Percentiles rank a stretch among this genome's conserved stretches.
These are phyloP conservation scores for Guillardia theta DNA, from an alignment of 78 protist species.

Conservation along the genomic window DNA sequence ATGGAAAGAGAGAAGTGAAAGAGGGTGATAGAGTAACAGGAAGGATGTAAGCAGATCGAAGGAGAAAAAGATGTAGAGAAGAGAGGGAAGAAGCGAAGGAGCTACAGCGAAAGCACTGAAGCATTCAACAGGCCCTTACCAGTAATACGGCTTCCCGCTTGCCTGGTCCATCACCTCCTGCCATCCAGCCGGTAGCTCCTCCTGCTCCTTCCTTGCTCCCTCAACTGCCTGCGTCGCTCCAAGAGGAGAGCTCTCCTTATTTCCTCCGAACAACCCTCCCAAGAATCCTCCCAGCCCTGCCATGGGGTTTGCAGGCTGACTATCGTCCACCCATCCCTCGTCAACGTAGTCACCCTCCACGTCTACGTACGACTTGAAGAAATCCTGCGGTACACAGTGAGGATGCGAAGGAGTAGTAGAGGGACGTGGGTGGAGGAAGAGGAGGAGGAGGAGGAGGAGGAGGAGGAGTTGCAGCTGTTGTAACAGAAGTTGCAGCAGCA, in stretches of 20 bases:
- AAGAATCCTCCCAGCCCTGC: neutral
- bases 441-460: too few relatives aligned
- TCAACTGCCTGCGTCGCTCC: neutral
- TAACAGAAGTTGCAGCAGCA: too few relatives aligned
- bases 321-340: neutral
- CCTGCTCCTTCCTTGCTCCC: neutral
- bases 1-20: too few relatives aligned
- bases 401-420: too few relatives aligned
- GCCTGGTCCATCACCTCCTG: neutral
- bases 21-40: too few relatives aligned
- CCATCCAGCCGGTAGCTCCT: neutral
- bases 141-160: neutral
- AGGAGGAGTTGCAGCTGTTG: too few relatives aligned
- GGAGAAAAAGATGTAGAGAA: too few relatives aligned
- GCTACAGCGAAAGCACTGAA: too few relatives aligned
- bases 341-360: neutral
- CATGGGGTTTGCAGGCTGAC: neutral
- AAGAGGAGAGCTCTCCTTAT: neutral
- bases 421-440: too few relatives aligned
- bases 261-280: neutral
- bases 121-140: too few relatives aligned
- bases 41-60: too few relatives aligned
- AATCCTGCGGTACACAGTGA: neutral
- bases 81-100: too few relatives aligned
- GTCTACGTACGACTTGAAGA: neutral